Evolutionary conservation across 192 early-diverging fungal species (phyloP), one percentile per base, ranked within the genome.

Genomic region (Linnemannia zychae): DNA sequence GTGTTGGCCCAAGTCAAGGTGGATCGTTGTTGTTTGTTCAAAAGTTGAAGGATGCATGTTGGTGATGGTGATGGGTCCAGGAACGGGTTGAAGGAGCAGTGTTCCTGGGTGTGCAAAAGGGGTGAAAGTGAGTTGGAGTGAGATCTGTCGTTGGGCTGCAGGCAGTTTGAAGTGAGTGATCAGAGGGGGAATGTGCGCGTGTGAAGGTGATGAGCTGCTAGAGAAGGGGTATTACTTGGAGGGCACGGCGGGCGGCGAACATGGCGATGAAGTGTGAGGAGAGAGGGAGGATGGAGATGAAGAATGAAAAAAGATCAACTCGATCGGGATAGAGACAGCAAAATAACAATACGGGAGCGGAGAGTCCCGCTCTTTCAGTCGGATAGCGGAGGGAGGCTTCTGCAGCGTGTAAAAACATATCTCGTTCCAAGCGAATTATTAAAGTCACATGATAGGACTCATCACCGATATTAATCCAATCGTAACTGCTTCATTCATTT

Each of bases 191-290:
- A 13, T 20, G n/a, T 34, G 67, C 67, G 70, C 70, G 71, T 0
- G 33, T 24, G 17, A 65, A 2, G 37, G 36, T 44, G 38, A 12
- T 12, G 28, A 63, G n/a, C n/a, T n/a, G n/a, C n/a, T 31, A 33
- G 36, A 20, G 49, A 31, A 33, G 48, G 52, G 22, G 20, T 37
- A 46, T 80, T 80, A 80, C 78, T 80, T 80, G 78, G 40, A 80
- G 78, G 65, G 78, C 71, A 52, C 72, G 78, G 78, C 78, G 78
- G 46, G 78, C 78, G 37, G 78, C 78, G 66, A 80, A 68, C 78
- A 80, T 80, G 57, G 78, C 67, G 76, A 77, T 38, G 36, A 52
- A 44, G 72, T 73, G 73, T 33, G 37, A 28, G 52, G 74, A 76
- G 17, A 69, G 44, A 48, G 44, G 47, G 40, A 47, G 70, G 49